A percentile compares a stretch with the other conserved stretches of the same genome.
Evolutionary conservation across 208 protist genomes (phyloP).

Genomic region (Porcisia hertigi): DNA sequence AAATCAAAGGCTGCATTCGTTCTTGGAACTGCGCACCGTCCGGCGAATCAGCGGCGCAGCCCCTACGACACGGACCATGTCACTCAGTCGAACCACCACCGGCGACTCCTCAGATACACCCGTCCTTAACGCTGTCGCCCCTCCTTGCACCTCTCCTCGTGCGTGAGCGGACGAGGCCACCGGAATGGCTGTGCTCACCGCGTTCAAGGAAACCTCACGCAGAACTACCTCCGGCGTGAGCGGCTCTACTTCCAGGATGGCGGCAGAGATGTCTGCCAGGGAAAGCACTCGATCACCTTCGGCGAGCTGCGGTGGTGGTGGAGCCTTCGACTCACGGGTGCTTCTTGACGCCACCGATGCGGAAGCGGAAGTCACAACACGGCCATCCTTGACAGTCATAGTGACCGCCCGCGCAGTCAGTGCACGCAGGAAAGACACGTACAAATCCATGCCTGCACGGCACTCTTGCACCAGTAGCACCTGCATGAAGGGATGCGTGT

Average conservation of each 20-base stretch:
- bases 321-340: not conserved
- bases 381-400: not conserved
- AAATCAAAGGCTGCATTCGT: constrained; percentile 37
- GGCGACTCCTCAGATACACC: constrained; percentile 13
- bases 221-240: constrained; percentile 66
- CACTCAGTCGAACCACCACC: constrained; percentile 48
- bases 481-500: constrained; percentile 61
- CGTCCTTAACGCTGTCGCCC: not conserved
- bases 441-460: constrained; percentile 50
- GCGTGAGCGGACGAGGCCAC: not conserved
- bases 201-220: constrained; percentile 66
- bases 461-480: constrained; percentile 80
- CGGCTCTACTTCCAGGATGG: constrained; percentile 65
- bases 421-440: constrained; percentile 46
- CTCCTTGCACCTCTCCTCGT: not conserved
- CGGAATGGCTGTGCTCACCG: constrained; percentile 10
- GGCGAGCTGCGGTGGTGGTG: constrained; percentile 1
- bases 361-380: not conserved
- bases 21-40: constrained; percentile 23
- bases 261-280: constrained; percentile 45
- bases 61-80: constrained; percentile 55
- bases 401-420: constrained; percentile 39
- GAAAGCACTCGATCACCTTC: constrained; percentile 37
- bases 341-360: not conserved
- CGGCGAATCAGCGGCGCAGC: constrained; percentile 67